These are phyloP conservation scores for Epithele typhae DNA, from an alignment of 768 basidiomycete species.

Conservation along the genomic window DNA sequence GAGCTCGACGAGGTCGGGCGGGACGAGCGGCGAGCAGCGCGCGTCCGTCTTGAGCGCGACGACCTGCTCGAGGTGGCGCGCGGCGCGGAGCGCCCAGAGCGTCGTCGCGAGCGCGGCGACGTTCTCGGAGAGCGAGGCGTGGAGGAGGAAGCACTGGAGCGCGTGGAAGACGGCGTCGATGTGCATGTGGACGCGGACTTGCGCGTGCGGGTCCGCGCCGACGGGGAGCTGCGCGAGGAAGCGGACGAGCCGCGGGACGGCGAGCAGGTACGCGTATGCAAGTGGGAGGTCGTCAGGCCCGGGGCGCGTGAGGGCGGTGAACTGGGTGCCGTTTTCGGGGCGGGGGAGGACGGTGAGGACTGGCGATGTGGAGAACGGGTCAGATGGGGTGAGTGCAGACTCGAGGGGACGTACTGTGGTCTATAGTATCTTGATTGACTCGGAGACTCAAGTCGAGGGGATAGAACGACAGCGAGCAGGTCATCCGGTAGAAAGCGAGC, in stretches of 20 bases:
- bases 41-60: not conserved
- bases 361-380: too few species aligned
- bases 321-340: not conserved
- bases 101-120: not conserved
- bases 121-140: not conserved
- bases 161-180: not conserved
- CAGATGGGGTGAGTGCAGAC: too few species aligned
- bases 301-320: not conserved
- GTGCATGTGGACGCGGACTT: not conserved
- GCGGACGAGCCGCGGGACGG: not conserved
- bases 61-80: not conserved
- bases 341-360: not conserved
- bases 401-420: not conserved
- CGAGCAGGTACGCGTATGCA: not conserved
- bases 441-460: not conserved
- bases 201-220: not conserved
- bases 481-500: not conserved
- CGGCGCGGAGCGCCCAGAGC: not conserved
- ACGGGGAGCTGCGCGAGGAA: not conserved
- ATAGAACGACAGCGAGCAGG: not conserved
- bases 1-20: not conserved
- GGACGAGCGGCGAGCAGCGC: not conserved
- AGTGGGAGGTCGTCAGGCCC: not conserved
- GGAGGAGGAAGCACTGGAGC: not conserved
- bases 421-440: not conserved